Evolutionary conservation across 1,284 basidiomycete genomes (phyloP), one percentile per base, ranked within the genome.

Genomic region (Puccinia horiana): DNA sequence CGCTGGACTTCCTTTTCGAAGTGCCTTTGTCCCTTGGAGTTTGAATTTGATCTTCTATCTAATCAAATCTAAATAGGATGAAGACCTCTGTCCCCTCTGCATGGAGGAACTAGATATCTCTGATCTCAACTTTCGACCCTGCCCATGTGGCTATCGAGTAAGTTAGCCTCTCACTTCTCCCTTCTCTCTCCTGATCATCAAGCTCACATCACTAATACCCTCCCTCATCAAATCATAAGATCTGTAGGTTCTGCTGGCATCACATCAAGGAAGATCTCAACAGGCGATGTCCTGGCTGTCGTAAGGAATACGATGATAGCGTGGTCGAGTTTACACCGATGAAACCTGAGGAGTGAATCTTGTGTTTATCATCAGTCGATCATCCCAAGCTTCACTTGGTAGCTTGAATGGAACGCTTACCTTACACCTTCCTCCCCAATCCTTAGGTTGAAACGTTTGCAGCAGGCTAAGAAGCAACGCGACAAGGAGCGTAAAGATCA

Each of bases 231-330:
- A 56, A 20, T 72, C 16, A 40, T 12, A 69, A 98, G 95, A 96
- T 99, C 85, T 99, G 97, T 88, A 93, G 96, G 83, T 99, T 99
- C 89, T 99, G 97, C 88, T 99, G 96, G 92, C 94, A 98, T 88
- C 95, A 98, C 88, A 96, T 98, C 90, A 93, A 94, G 89, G 91
- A 95, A 89, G 94, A 97, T 88, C 89, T 97, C 83, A 99, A 99
- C 87, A 93, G 96, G 83, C 92, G 95, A 79, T 99, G 97, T 88
- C 97, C 97, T 56, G 97, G 97, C 49, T 99, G 97, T 88, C 91
- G 97, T 86, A 90, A 96, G 85, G 91, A 93, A 84, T 99, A 99
- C 87, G 93, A 94, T 37, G 94, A 98, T 84, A 93, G 96, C 83
- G 91, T 92, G 67, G 93, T 98, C 56, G 94, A 98, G 87, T 98